Conservation (phyloP, 2,329 filamentous ascomycete species). For the Colletotrichum sp. region DNA sequence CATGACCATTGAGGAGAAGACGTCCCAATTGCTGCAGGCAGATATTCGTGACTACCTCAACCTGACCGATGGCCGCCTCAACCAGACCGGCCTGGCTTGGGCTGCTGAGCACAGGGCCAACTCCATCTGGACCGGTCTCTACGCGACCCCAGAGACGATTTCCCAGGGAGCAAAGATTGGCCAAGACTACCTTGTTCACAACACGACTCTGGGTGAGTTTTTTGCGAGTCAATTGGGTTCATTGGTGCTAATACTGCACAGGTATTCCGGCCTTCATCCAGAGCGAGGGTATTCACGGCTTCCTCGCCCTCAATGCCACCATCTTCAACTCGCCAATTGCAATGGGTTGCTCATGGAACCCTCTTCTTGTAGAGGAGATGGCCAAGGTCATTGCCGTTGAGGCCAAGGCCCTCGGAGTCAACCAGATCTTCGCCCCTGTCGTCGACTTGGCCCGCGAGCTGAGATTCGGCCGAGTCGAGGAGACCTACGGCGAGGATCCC, state of each 20-base stretch:
- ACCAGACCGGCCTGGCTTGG: constrained; percentile 68
- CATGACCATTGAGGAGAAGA: constrained; percentile 80
- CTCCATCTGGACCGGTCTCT: constrained; percentile 74
- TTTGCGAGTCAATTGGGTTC: neutral
- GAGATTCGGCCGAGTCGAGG: constrained; percentile 75
- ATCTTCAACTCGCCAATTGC: constrained; percentile 82
- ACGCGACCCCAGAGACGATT: constrained; percentile 68
- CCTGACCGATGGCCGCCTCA: constrained; percentile 69
- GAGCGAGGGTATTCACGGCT: constrained; percentile 77
- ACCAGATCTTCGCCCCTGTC: constrained; percentile 75
- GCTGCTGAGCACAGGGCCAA: constrained; percentile 72
- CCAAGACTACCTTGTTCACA: constrained; percentile 71
- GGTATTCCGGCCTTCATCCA: constrained; percentile 78
- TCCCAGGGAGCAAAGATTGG: constrained; percentile 66
- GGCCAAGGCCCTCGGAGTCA: constrained; percentile 70
- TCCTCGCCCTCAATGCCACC: constrained; percentile 74
- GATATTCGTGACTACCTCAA: constrained; percentile 79
- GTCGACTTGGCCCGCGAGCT: constrained; percentile 75
- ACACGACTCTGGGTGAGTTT: constrained; percentile 35
- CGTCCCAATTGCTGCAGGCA: constrained; percentile 71
- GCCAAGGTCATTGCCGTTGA: constrained; percentile 69
- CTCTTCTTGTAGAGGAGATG: constrained; percentile 69
- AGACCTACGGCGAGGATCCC: constrained; percentile 74
- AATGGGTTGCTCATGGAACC: constrained; percentile 75
- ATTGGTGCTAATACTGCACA: constrained; percentile 52